Conservation (phyloP, 2,329 filamentous ascomycete genomes). For the Neofusicoccum umdonicola region DNA sequence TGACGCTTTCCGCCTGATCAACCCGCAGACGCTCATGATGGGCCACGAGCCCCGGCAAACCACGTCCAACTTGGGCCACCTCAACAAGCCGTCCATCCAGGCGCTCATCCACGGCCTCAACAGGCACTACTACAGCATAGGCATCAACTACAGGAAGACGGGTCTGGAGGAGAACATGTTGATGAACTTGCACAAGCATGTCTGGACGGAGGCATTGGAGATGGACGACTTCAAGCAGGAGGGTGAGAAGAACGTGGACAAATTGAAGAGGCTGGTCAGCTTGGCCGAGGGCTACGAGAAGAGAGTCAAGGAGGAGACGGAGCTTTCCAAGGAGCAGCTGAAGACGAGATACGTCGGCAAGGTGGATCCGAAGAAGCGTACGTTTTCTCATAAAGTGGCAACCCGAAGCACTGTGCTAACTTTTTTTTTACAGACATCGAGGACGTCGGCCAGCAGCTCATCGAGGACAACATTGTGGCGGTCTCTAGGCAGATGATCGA, state of each 20-base stretch:
- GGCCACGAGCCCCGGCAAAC: slow-evolving; percentile 97
- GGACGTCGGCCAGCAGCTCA: slow-evolving; percentile 91
- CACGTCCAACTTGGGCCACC: slow-evolving; percentile 93
- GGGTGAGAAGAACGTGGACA: slow-evolving; percentile 80
- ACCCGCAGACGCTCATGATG: slow-evolving; percentile 95
- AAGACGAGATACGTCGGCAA: slow-evolving; percentile 99
- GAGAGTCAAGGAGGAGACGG: slow-evolving; percentile 97
- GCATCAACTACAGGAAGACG: slow-evolving; percentile 96
- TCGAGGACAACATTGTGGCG: slow-evolving; percentile 98
- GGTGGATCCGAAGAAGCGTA: slow-evolving; percentile 96
- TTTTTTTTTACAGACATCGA: slow-evolving; percentile 64
- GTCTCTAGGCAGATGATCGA: slow-evolving; percentile 99
- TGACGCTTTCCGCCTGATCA: slow-evolving; percentile 97
- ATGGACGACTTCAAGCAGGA: slow-evolving; percentile 95
- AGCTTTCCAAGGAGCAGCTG: slow-evolving; percentile 92
- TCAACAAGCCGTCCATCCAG: slow-evolving; percentile 99
- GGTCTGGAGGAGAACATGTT: slow-evolving; percentile 98
- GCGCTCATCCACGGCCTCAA: slow-evolving; percentile 97
- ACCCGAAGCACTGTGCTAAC: slow-evolving; percentile 22
- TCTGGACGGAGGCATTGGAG: slow-evolving; percentile 95
- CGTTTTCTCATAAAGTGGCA: slow-evolving; percentile 26
- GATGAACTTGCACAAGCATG: slow-evolving; percentile 99
- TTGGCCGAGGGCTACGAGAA: slow-evolving; percentile 97
- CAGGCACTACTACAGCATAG: slow-evolving; percentile 98
- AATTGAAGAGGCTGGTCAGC: slow-evolving; percentile 79